These are phyloP conservation scores for Paxillus rubicundulus DNA, from an alignment of 768 basidiomycete species.

Conservation along the genomic window DNA sequence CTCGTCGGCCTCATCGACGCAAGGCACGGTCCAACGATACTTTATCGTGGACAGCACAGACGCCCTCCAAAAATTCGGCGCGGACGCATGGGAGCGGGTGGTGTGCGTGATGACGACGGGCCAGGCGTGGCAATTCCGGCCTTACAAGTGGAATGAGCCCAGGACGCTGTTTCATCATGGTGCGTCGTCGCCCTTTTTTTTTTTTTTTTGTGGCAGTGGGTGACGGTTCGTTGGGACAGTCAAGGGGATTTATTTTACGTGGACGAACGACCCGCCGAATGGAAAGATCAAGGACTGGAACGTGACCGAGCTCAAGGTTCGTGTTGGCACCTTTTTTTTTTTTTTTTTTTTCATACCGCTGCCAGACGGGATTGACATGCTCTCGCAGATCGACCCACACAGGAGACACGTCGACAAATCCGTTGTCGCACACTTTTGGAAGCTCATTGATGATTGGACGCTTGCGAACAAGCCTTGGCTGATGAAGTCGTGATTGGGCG, in stretches of 20 bases:
- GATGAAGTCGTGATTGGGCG: conserved; percentile 39
- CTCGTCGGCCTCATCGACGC: conserved; percentile 11
- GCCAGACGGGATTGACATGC: not conserved
- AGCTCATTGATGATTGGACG: conserved; percentile 85
- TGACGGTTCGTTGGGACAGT: conserved; percentile 45
- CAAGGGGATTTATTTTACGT: conserved; percentile 93
- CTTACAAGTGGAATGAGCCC: conserved; percentile 97
- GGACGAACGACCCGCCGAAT: conserved; percentile 90
- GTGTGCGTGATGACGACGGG: conserved; percentile 98
- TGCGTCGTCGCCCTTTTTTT: conserved; percentile 45
- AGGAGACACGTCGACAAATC: conserved; percentile 93
- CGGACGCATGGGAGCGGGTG: conserved; percentile 95
- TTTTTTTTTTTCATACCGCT: too few relatives aligned
- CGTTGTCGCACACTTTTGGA: conserved; percentile 95
- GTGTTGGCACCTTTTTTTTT: conserved; percentile 6
- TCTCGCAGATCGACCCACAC: conserved; percentile 76
- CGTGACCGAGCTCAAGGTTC: conserved; percentile 88
- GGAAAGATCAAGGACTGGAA: conserved; percentile 94
- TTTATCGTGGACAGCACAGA: conserved; percentile 92
- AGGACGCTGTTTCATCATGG: conserved; percentile 91
- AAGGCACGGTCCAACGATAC: conserved; percentile 55
- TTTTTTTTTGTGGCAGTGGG: not conserved
- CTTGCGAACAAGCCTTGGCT: conserved; percentile 76
- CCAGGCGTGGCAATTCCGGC: conserved; percentile 96
- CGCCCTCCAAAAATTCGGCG: conserved; percentile 86